Evolutionary conservation across 2,329 filamentous ascomycete species (phyloP), one percentile per base, ranked within the genome.

Genomic region (Colletotrichum sp.): DNA sequence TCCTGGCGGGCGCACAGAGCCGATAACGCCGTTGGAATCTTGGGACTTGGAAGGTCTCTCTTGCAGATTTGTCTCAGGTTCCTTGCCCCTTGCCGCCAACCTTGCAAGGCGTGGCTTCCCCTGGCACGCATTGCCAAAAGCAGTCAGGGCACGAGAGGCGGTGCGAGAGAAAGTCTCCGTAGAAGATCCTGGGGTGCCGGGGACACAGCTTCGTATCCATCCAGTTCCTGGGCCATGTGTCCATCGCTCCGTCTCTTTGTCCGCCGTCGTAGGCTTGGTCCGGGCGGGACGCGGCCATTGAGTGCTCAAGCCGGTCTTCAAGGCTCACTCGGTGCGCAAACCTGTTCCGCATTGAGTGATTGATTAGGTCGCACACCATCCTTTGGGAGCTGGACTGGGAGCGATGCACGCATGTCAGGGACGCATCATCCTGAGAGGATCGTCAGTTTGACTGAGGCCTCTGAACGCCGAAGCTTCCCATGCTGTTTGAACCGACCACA

Each of bases 101-200:
- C 71, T 74, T 76, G 74, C 64, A 76, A 76, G 74, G 74, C 71
- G 74, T 76, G 43, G 71, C 43, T 60, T 69, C 43, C 73, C 73
- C 64, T 73, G 43, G 72, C 61, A 72, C 18, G 32, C 73, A 68
- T 72, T 55, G 39, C 70, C 71, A 18, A 74, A 76, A 74, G 36
- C 36, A 52, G 74, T 64, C 57, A 36, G 21, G 60, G 36, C 14
- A 43, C 34, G 28, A 68, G 64, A 74, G 73, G 74, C 70, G 24
- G 74, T 74, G 74, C 59, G 57, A 69, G 70, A 63, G 63, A 68
- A 76, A 74, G 65, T 76, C 74, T 76, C 74, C 74, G 74, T 65
- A 65, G 65, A 64, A 16, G 57, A 60, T 73, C 70, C 57, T 74
- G 73, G 73, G 68, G 52, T 55, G 30, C 63, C 24, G 30, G 71